Base-by-base conservation (phyloP, 176 grass and related monocot genomes). In the Avena atlantica region DNA sequence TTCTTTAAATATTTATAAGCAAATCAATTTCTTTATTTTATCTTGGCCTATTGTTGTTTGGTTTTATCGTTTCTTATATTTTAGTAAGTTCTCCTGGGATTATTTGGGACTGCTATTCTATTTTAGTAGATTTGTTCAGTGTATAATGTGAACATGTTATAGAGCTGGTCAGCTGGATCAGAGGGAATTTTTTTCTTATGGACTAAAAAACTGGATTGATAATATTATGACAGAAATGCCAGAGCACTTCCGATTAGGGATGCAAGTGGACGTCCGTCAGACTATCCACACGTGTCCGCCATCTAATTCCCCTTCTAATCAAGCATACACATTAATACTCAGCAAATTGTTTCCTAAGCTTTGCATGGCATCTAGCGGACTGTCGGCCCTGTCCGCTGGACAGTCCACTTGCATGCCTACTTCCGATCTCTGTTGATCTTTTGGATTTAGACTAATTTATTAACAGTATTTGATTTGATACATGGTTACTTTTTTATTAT, bases 381-480 rank as follows among this genome's bases (percentile, higher is more conserved):
- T 25, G 25, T 25, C 25, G 1, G 25, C 25, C 25, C 25, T 25
- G 25, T 25, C 25, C 25, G 25, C 25, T 25, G 25, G 25, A 25
- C 25, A 25, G 25, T 25, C 25, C 25, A 25, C 25, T 25, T 25
- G 25, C 25, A 25, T 25, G 25, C 25, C 25, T 25, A 53, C 76
- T 85, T 85, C 11, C 12, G n/a, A 2, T 57, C 19, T 25, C 48
- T 88, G 87, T 49, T 76, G 37, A 68, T 62, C 53, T 81, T 85
- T 76, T 81, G 27, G 23, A 65, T 17, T 5, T 40, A 67, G 13
- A 48, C 1, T 75, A 65, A 66, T 66, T 81, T 48, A 20, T 72
- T 13, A 72, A 83, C 57, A 55, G n/a, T 19, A 83, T 83, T 72
- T 83, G n/a, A 83, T 83, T 72, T 83, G n/a, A 19, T 29, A 44